These are phyloP conservation scores for Davidsoniella australis DNA, from an alignment of 2,329 filamentous ascomycete species.

Conservation along the genomic window DNA sequence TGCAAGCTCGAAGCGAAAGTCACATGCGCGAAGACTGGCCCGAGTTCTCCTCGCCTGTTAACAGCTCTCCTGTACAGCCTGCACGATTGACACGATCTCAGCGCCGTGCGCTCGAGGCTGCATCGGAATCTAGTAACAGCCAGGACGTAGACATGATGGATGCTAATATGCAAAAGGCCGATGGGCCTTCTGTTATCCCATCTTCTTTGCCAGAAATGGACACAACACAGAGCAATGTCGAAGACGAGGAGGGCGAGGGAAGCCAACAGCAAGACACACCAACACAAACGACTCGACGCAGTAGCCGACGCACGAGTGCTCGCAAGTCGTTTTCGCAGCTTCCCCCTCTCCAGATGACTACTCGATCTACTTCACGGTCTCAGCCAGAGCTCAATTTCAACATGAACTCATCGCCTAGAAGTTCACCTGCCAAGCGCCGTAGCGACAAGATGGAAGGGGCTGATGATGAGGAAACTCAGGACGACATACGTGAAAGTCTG, in stretches of 20 bases:
- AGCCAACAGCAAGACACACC: neutral
- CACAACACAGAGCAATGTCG: neutral
- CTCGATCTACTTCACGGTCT: constrained; percentile 5
- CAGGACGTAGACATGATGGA: constrained; percentile 4
- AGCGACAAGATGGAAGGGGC: no score
- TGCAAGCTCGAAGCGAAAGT: constrained; percentile 26
- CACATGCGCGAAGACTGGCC: constrained; percentile 27
- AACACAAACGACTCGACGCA: neutral
- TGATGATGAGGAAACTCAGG: neutral
- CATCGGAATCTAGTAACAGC: neutral
- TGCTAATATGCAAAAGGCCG: neutral
- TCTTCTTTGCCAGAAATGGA: constrained; percentile 4
- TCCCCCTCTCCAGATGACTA: constrained; percentile 10
- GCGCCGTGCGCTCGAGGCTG: neutral
- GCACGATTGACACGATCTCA: constrained; percentile 9
- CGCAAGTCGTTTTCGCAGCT: constrained; percentile 5
- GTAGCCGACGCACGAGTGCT: neutral
- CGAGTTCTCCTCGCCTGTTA: constrained; percentile 34
- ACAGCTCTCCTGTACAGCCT: constrained; percentile 27
- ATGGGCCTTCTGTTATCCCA: neutral
- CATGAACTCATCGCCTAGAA: constrained; percentile 1
- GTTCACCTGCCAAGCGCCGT: constrained; percentile 3
- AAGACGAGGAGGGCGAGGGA: neutral
- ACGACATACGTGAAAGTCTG: neutral
- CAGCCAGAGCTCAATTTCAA: neutral